phyloP scores from a whole-genome alignment of 2,329 filamentous ascomycete genomes.

The Pyrenochaeta sp. region DNA sequence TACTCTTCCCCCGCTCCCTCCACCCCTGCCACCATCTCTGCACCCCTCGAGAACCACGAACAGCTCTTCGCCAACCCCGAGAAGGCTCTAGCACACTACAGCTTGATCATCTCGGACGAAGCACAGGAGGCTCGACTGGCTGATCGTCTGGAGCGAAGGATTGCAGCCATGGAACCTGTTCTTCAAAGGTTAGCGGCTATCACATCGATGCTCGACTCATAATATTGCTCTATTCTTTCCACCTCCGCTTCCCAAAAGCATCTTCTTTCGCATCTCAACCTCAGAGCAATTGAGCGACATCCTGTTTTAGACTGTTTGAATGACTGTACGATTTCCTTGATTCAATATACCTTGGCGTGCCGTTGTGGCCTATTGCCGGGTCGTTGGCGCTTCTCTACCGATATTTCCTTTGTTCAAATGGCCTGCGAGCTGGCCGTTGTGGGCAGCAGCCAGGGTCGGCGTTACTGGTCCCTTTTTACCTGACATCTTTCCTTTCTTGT shows the following conservation, averaged over 20 bases:
- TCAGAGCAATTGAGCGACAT: slow-evolving; percentile 4
- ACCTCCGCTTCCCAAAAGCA: no score
- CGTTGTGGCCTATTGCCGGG: slow-evolving; percentile 14
- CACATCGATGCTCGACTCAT: slow-evolving; percentile 47
- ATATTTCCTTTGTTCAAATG: slow-evolving; percentile 4
- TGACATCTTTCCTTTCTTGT: slow-evolving; percentile 1
- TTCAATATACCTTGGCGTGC: slow-evolving; percentile 22
- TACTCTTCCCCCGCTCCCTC: slow-evolving; percentile 51
- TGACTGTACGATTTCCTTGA: slow-evolving; percentile 44
- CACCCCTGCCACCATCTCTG: slow-evolving; percentile 50
- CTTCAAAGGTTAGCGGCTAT: slow-evolving; percentile 43
- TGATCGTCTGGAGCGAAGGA: slow-evolving; percentile 45
- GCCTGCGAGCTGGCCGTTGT: background rate
- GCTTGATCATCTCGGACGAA: slow-evolving; percentile 68
- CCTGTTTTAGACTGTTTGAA: slow-evolving; percentile 33
- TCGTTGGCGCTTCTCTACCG: slow-evolving; percentile 5
- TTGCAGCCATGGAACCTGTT: slow-evolving; percentile 42
- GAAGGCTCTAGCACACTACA: slow-evolving; percentile 69
- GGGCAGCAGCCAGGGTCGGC: slow-evolving; percentile 5
- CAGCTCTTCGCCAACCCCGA: slow-evolving; percentile 62
- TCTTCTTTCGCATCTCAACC: no score
- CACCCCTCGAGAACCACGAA: slow-evolving; percentile 38
- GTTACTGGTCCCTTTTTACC: slow-evolving; percentile 7
- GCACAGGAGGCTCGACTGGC: slow-evolving; percentile 42
- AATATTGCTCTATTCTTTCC: no score